Evolutionary conservation across 2,329 filamentous ascomycete species (phyloP), one percentile per base, ranked within the genome.

Genomic region (Xylaria sp.): DNA sequence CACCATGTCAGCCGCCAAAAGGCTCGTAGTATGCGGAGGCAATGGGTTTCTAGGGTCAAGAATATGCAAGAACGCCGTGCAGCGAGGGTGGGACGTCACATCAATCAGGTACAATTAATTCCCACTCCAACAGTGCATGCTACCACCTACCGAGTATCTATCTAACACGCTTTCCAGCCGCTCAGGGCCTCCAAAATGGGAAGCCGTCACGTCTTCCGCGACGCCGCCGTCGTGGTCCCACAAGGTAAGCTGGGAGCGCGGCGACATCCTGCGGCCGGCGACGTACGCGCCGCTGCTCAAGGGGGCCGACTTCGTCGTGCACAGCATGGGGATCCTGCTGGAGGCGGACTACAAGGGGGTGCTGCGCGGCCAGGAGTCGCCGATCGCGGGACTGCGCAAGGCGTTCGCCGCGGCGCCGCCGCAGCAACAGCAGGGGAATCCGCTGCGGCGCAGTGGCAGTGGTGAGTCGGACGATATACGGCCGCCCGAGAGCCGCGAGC

Each of bases 291-390:
- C 90, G 0, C 87, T 95, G 54, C 87, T 99, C 68, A 86, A 88
- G 72, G 88, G 87, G 63, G 92, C 94, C 68, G 89, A 93, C 78
- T 94, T 90, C 63, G 94, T 98, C 29, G 91, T 99, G 53, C 96
- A 99, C 84, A 93, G 87, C 75, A 94, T 98, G 91, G 96, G 96
- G 10, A 97, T 99, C 74, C 86, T 99, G 20, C 87, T 99, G 10
- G 96, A 99, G 83, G 94, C 94, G 56, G 96, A 99, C 83, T 99
- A 99, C 87, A 99, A 99, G 81, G 92, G 92, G 72, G 90, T 97
- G 17, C 78, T 99, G 29, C 90, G 89, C 22, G 96, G 96, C 57
- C 89, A 87, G 67, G 94, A 97, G 75, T 93, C 92, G 0, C 89
- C 93, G n/a, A 80, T 97, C 59, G 81, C 88, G 6, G 95, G 93